Base-by-base conservation (phyloP, 2,329 filamentous ascomycete genomes). In the Thelonectria rubi region DNA sequence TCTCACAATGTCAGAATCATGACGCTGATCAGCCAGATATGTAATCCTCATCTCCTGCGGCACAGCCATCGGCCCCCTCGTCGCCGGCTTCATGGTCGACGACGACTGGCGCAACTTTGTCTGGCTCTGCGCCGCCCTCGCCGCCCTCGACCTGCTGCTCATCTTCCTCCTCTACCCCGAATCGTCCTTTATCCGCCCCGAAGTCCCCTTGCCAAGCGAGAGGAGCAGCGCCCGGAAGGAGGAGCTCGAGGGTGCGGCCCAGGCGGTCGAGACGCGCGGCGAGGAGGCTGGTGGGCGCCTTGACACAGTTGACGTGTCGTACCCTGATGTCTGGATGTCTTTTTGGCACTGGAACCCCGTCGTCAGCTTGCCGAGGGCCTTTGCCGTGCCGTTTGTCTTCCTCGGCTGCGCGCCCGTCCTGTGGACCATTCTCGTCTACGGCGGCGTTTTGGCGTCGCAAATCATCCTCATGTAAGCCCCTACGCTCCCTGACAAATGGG, bases 71-170 rank as follows among this genome's bases (percentile, higher is more conserved):
- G 53, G 53, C 5, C 53, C 53, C 10, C 34, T 55, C 32, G 46
- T 55, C 15, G 53, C 18, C 15, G 53, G 53, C 3, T 55, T 55
- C 18, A 48, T 55, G 53, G 53, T 55, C 11, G 43, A 55, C 32
- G 20, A 32, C 20, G 40, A 20, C 20, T 55, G 53, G 53, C 42
- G 53, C 15, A 43, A 55, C 32, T 55, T 47, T 47, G 20, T 18
- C 42, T 55, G 53, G 53, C 20, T 55, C 1, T 55, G 53, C 20
- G 53, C 53, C 6, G 53, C 53, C 17, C 45, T 55, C n/a, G 43
- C 53, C 1, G 53, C 43, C 9, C 30, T 55, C 14, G 43, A 55
- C 18, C 21, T 55, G 9, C 15, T 48, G 6, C 18, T 32, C 26
- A 55, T 55, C 14, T 55, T 55, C 15, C 9, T 55, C 7, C 15